Base-by-base conservation (phyloP, 306 rosid genomes). In the Rosa multiflora region DNA sequence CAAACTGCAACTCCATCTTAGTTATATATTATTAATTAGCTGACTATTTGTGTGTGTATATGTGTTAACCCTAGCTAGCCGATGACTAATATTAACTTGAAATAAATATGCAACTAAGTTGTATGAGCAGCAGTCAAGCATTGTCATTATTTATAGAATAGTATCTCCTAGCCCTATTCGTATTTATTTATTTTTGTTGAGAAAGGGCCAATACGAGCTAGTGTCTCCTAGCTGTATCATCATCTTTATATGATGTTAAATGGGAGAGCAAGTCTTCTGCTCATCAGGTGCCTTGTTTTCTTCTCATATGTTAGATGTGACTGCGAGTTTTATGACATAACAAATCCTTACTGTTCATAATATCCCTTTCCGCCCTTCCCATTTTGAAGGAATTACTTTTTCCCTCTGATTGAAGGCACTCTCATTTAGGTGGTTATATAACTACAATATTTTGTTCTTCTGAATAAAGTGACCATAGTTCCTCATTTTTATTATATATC, bases 1-100 rank as follows among this genome's bases (percentile, higher is more conserved):
- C 37, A 29, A 21, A 61, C 47, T 6, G 26, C 4, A 66, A 68
- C 86, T 69, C 71, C 85, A 13, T 46, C 18, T 12, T n/a, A 2
- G 63, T 5, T 53, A 4, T 56, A 7, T 14, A 5, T 8, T 20
- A 56, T 56, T 12, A 20, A n/a, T 43, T 67, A 43, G 37, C 3
- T 32, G 37, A 32, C 37, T 32, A 32, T 32, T 32, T 51, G 10
- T n/a, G 7, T 6, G 26, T 56, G 26, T 20, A 7, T 20, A 26
- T 55, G 12, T 56, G 29, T 56, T 52, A 20, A 56, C 10, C 32
- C 32, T 26, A 26, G 29, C 29, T 26, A 26, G 26, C 29, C 5
- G 32, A 56, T 56, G 63, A 1, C 8, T 2, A 8, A 3, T n/a
- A 20, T n/a, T 8, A 15, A 52, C n/a, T n/a, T 8, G 10, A 7